Evolutionary conservation across 192 early-diverging fungal species (phyloP).

Genomic region (Rhizophagus clarus): DNA sequence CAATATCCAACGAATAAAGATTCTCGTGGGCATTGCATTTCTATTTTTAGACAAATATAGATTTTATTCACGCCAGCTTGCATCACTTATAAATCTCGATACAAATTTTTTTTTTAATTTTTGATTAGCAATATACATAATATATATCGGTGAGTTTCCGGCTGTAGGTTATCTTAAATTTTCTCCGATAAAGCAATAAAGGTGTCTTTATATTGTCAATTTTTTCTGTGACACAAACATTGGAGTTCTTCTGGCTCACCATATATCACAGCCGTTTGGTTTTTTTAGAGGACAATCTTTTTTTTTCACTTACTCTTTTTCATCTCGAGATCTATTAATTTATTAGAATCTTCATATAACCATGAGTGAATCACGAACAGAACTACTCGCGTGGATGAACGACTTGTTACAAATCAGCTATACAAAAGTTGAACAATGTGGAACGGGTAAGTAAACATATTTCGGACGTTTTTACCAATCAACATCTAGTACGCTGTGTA

Average conservation of each 20-base stretch:
- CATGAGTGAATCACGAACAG: conserved; percentile 89
- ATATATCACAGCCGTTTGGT: not conserved
- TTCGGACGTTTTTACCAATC: not conserved
- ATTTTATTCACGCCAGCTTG: no score
- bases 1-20: no score
- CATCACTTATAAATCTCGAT: no score
- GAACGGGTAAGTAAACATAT: conserved; percentile 66
- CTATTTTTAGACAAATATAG: no score
- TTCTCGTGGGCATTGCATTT: no score
- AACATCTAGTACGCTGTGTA: not conserved
- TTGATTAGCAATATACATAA: no score
- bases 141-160: not conserved
- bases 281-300: not conserved
- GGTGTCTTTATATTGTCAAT: not conserved
- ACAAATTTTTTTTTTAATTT: no score
- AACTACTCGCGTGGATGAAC: conserved; percentile 95
- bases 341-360: not conserved
- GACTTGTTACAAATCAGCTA: conserved; percentile 88
- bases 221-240: not conserved
- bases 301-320: not conserved
- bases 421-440: conserved; percentile 94
- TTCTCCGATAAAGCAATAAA: not conserved
- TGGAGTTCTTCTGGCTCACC: not conserved
- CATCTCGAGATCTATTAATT: not conserved
- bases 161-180: no score